Evolutionary conservation across 345 rosid genomes (phyloP).

Genomic region (Rubroshorea leprosula): DNA sequence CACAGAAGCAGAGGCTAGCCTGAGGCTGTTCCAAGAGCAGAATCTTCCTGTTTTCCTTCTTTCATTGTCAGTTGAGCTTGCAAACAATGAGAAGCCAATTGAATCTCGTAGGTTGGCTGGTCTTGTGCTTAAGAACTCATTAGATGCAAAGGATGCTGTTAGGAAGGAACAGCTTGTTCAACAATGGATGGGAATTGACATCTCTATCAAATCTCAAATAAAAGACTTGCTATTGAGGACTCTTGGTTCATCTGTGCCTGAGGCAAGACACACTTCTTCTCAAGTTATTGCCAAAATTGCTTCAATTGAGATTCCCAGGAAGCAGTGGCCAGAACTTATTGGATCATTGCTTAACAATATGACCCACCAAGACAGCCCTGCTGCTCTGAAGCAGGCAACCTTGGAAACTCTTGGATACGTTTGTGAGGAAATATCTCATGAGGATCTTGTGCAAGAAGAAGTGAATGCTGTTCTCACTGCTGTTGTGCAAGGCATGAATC

Average conservation of each 20-base stretch:
- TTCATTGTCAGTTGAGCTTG: conserved; percentile 76
- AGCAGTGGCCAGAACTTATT: conserved; percentile 90
- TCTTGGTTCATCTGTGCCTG: conserved; percentile 54
- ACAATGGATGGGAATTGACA: conserved; percentile 66
- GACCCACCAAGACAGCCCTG: conserved; percentile 56
- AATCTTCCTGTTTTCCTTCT: conserved; percentile 66
- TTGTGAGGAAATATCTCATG: conserved; percentile 84
- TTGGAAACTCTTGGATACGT: conserved; percentile 85
- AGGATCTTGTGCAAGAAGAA: conserved; percentile 85
- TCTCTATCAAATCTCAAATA: conserved; percentile 66
- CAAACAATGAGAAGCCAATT: conserved; percentile 65
- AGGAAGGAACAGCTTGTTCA: conserved; percentile 65
- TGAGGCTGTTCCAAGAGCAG: conserved; percentile 76
- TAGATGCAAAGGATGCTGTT: conserved; percentile 73
- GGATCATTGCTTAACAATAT: conserved; percentile 62
- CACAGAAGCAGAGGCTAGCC: conserved; percentile 66
- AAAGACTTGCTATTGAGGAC: conserved; percentile 67
- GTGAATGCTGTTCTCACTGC: conserved; percentile 91
- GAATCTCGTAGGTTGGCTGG: conserved; percentile 89
- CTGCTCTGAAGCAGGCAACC: conserved; percentile 77
- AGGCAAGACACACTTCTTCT: conserved; percentile 84
- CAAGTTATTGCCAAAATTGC: conserved; percentile 94
- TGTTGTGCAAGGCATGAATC: conserved; percentile 96
- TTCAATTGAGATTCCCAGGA: conserved; percentile 80
- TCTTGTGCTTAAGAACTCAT: conserved; percentile 83